Percentiles rank a stretch among this genome's conserved stretches.
These are phyloP conservation scores for Gnaphalium uliginosum DNA, from an alignment of 129 eudicot species.

Conservation along the genomic window DNA sequence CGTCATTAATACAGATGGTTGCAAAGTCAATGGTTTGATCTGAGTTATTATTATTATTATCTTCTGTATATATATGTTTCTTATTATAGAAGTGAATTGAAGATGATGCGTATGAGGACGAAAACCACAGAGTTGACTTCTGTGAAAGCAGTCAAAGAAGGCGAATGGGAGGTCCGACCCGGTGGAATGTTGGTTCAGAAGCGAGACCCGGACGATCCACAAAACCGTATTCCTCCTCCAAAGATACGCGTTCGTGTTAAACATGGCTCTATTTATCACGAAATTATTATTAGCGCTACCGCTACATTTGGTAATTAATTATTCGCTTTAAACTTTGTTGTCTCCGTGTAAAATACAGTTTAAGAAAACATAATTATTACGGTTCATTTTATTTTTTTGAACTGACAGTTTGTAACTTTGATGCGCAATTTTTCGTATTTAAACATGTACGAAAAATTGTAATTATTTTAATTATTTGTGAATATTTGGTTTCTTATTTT, in stretches of 20 bases:
- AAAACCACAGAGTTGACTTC: constrained; percentile 42
- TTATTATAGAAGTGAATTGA: neutral
- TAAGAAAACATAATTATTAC: too few relatives aligned
- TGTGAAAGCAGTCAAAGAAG: constrained; percentile 32
- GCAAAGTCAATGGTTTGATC: constrained; percentile 31
- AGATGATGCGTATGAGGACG: constrained; percentile 83
- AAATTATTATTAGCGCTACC: constrained; percentile 67
- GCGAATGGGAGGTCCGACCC: constrained; percentile 76
- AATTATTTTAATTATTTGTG: neutral
- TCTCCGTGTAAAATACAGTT: too few relatives aligned
- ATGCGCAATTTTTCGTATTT: too few relatives aligned
- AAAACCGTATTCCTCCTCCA: constrained; percentile 58
- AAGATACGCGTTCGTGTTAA: constrained; percentile 89
- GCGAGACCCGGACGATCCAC: constrained; percentile 54
- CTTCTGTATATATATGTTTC: neutral
- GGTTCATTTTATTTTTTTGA: too few relatives aligned
- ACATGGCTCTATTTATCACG: constrained; percentile 65
- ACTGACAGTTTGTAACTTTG: too few relatives aligned
- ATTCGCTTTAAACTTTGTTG: neutral
- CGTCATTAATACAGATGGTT: constrained; percentile 26
- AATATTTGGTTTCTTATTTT: too few relatives aligned
- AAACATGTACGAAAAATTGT: neutral
- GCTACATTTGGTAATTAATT: constrained; percentile 72
- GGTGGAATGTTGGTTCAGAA: constrained; percentile 97
- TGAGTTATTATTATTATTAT: neutral